Evolutionary conservation across 2,329 filamentous ascomycete species (phyloP).

Genomic region (Neodidymelliopsis sp.): DNA sequence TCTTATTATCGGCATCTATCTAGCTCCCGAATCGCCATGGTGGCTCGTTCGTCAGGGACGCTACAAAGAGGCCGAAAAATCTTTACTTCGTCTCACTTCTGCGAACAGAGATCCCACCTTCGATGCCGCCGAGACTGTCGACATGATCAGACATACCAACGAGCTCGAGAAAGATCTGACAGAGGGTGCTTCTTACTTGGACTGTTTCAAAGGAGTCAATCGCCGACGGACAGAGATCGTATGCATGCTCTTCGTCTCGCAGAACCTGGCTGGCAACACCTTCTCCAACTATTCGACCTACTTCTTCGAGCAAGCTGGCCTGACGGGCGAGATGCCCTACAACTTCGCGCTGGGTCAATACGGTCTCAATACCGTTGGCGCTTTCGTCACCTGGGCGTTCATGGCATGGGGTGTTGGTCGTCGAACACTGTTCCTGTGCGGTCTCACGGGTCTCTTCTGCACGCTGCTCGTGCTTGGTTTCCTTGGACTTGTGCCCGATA

Average conservation of each 20-base stretch:
- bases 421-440: constrained; percentile 74
- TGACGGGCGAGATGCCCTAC: constrained; percentile 48
- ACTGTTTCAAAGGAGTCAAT: constrained; percentile 81
- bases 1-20: constrained; percentile 67
- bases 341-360: constrained; percentile 59
- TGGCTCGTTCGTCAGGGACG: constrained; percentile 68
- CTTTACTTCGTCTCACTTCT: constrained; percentile 2
- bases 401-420: constrained; percentile 78
- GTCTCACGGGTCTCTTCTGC: constrained; percentile 58
- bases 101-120: constrained; percentile 51
- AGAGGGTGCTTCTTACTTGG: constrained; percentile 72
- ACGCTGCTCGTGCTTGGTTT: neutral
- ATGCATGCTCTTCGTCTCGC: constrained; percentile 55
- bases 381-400: constrained; percentile 78
- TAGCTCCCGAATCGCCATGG: constrained; percentile 74
- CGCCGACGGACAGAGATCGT: constrained; percentile 77
- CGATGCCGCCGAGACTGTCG: constrained; percentile 49
- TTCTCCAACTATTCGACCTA: constrained; percentile 49
- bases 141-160: constrained; percentile 86
- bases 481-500: constrained; percentile 39
- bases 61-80: neutral
- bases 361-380: constrained; percentile 62
- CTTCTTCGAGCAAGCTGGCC: constrained; percentile 55
- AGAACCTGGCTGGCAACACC: constrained; percentile 38
- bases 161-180: constrained; percentile 73